phyloP scores from a whole-genome alignment of 345 rosid genomes.

The Aquilaria sinensis region DNA sequence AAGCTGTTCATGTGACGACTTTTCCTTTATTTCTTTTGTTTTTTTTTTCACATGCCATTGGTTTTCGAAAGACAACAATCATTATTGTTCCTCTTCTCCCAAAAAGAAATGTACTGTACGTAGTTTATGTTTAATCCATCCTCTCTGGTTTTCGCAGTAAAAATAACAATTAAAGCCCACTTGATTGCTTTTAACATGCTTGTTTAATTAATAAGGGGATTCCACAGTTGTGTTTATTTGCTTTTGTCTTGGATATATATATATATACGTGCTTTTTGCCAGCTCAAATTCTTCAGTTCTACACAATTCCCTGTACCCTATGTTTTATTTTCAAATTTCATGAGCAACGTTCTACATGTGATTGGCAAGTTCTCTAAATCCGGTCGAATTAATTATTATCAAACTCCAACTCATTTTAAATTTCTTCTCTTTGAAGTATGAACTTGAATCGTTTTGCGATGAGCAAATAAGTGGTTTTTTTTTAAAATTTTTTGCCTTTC shows the following conservation, averaged over 20 bases:
- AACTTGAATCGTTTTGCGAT: too few relatives aligned
- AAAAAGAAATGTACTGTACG: background rate
- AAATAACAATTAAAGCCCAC: background rate
- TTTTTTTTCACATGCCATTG: slow-evolving; percentile 24
- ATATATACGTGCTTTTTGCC: background rate
- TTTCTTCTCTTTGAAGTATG: too few relatives aligned
- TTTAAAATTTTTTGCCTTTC: too few relatives aligned
- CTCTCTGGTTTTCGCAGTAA: background rate
- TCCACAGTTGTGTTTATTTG: background rate
- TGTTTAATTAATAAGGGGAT: background rate
- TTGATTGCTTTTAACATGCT: background rate
- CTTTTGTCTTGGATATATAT: background rate
- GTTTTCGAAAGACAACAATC: slow-evolving; percentile 12
- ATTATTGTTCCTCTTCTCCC: background rate
- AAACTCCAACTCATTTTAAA: too few relatives aligned
- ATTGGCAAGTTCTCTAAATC: too few relatives aligned
- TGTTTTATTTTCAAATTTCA: too few relatives aligned
- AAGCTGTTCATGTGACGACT: slow-evolving; percentile 12
- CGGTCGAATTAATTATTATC: too few relatives aligned
- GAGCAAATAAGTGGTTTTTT: too few relatives aligned
- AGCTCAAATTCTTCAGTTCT: slow-evolving; percentile 12
- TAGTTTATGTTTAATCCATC: background rate
- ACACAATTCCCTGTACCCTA: slow-evolving; percentile 1
- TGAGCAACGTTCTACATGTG: too few relatives aligned
- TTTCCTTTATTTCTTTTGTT: background rate